Conservation (phyloP, 1,284 basidiomycete species). For the Mycosarcoma mackinlayi region DNA sequence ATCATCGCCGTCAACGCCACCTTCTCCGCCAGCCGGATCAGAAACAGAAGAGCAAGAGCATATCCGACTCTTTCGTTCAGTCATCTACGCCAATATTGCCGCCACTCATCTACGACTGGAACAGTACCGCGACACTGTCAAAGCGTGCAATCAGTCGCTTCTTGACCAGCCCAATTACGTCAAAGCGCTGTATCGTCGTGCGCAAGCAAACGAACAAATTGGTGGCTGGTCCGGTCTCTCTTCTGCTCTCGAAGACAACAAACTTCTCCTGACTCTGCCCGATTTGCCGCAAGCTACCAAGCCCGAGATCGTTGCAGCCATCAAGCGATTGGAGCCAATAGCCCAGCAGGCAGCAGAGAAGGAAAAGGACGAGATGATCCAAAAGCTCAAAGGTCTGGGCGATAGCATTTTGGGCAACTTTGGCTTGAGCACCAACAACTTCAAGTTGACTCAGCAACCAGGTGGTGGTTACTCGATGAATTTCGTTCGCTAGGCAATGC, state of each 20-base stretch:
- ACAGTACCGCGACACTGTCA: constrained; percentile 75
- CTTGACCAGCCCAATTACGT: constrained; percentile 83
- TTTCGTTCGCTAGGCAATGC: constrained; percentile 71
- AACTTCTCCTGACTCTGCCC: constrained; percentile 75
- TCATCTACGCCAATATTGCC: constrained; percentile 80
- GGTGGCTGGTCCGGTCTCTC: constrained; percentile 83
- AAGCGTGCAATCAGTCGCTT: constrained; percentile 80
- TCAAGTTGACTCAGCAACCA: constrained; percentile 88
- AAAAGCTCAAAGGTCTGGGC: constrained; percentile 90
- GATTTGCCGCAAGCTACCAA: constrained; percentile 74
- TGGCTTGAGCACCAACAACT: constrained; percentile 71
- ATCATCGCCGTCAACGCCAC: neutral
- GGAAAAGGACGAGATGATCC: constrained; percentile 92
- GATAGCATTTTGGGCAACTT: constrained; percentile 79
- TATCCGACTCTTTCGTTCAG: constrained; percentile 36
- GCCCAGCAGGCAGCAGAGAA: constrained; percentile 80
- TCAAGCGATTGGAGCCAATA: constrained; percentile 72
- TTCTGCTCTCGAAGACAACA: constrained; percentile 81
- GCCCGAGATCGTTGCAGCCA: constrained; percentile 14
- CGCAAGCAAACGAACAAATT: constrained; percentile 82
- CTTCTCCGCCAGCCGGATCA: neutral
- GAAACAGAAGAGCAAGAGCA: constrained; percentile 41
- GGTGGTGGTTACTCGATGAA: constrained; percentile 90
- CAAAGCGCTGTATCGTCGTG: constrained; percentile 88
- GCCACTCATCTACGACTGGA: constrained; percentile 79